A percentile compares a stretch with the other conserved stretches of the same genome.
Conservation (phyloP, 2,329 filamentous ascomycete genomes). For the Cordyceps militaris region DNA sequence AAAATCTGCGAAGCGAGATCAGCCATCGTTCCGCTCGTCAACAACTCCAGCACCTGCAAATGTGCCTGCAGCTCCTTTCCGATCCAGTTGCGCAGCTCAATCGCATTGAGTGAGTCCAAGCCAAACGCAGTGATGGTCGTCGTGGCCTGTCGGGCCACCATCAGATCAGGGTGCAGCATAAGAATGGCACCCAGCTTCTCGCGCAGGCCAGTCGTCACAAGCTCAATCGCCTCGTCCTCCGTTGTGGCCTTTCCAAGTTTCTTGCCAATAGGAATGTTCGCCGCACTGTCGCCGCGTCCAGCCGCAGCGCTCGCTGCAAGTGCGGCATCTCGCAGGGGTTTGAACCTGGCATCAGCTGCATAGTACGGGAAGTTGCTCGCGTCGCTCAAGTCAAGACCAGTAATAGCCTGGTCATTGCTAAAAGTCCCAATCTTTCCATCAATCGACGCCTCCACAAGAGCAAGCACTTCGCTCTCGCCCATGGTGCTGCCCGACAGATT, state of each 20-base stretch:
- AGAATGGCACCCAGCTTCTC: conserved; percentile 30
- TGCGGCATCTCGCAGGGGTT: conserved; percentile 36
- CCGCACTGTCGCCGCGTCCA: conserved; percentile 6
- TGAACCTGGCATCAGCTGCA: conserved; percentile 48
- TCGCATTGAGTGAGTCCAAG: conserved; percentile 42
- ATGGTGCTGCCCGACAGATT: conserved; percentile 42
- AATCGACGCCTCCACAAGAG: conserved; percentile 45
- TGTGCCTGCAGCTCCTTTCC: conserved; percentile 42
- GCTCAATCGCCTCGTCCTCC: conserved; percentile 19
- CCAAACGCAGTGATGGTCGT: conserved; percentile 22
- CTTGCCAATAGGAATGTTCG: conserved; percentile 16
- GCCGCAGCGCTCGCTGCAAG: conserved; percentile 20
- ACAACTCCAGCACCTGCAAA: conserved; percentile 45
- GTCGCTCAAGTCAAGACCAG: conserved; percentile 42
- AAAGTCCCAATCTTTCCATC: conserved; percentile 33
- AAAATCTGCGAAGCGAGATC: conserved; percentile 16
- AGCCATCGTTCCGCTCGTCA: conserved; percentile 36
- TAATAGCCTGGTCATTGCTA: conserved; percentile 46
- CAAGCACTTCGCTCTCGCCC: conserved; percentile 46
- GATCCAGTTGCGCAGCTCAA: conserved; percentile 45
- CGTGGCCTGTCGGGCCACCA: conserved; percentile 16
- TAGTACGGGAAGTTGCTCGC: conserved; percentile 43
- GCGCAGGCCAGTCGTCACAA: conserved; percentile 20
- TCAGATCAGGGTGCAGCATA: conserved; percentile 21
- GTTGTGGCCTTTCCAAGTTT: conserved; percentile 14